Conservation (phyloP, 1,284 basidiomycete species). For the Ganoderma meredithae region DNA sequence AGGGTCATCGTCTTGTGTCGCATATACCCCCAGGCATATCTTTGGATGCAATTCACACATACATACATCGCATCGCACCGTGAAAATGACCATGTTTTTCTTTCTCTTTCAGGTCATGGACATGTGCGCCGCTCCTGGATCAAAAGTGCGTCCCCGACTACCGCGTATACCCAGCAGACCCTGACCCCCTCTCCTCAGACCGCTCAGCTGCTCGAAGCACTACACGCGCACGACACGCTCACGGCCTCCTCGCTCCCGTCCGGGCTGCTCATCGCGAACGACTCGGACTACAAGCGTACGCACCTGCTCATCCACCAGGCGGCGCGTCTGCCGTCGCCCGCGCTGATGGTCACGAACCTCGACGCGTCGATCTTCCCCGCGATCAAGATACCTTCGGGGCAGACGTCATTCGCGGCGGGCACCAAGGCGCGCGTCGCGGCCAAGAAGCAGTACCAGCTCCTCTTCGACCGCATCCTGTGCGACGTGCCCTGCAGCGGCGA, state of each 20-base stretch:
- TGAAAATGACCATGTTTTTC: too few relatives aligned
- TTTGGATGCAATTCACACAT: neutral
- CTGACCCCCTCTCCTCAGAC: conserved; percentile 55
- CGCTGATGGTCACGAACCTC: conserved; percentile 94
- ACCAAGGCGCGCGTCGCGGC: conserved; percentile 38
- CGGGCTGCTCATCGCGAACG: conserved; percentile 89
- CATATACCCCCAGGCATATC: neutral
- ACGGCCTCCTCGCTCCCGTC: conserved; percentile 71
- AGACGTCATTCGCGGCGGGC: conserved; percentile 36
- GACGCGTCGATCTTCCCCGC: conserved; percentile 92
- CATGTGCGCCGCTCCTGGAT: conserved; percentile 99
- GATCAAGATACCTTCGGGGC: conserved; percentile 62
- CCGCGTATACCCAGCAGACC: neutral
- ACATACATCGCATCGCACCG: neutral
- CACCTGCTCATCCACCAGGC: conserved; percentile 98
- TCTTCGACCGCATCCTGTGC: conserved; percentile 94
- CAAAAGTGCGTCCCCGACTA: conserved; percentile 66
- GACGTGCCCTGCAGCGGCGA: conserved; percentile 99
- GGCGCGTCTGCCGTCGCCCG: conserved; percentile 92
- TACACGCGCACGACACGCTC: conserved; percentile 75
- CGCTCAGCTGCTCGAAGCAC: conserved; percentile 89
- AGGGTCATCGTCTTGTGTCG: neutral
- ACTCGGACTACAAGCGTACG: conserved; percentile 92
- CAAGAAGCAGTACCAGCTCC: conserved; percentile 54
- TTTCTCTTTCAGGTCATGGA: too few relatives aligned